phyloP scores from a whole-genome alignment of 148 eudicot species.

The Amaranthus cruentus region DNA sequence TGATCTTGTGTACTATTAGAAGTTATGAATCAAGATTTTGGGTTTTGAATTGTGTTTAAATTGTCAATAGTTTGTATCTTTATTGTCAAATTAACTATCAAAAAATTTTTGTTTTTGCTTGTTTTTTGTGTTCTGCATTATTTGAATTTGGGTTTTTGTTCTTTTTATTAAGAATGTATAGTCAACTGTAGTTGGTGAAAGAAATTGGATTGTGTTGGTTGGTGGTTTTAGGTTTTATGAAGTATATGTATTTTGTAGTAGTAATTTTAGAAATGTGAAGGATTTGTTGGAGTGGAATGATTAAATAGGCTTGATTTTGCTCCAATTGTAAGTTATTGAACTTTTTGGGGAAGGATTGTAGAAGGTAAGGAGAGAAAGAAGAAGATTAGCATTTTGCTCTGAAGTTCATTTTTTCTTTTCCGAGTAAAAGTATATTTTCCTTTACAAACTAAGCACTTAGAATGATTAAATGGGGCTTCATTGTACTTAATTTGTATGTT shows the following conservation, averaged over 20 bases:
- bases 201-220: not conserved
- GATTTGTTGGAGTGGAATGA: not conserved
- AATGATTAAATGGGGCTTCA: no score
- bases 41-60: not conserved
- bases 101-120: not conserved
- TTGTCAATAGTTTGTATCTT: not conserved
- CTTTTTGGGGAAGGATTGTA: not conserved
- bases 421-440: no score
- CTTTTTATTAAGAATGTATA: not conserved
- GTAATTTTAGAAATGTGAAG: no score
- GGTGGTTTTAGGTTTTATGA: not conserved
- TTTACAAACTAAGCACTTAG: not conserved
- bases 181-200: not conserved
- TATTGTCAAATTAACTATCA: not conserved
- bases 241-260: no score
- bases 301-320: not conserved
- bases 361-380: not conserved
- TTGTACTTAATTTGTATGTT: not conserved
- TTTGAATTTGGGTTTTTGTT: not conserved
- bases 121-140: not conserved
- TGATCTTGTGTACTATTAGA: not conserved
- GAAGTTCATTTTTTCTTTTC: not conserved
- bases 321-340: not conserved
- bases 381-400: not conserved
- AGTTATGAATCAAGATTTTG: not conserved